A percentile compares a stretch with the other conserved stretches of the same genome.
Conservation (phyloP, 495 filamentous ascomycete species). For the Talaromyces ruber region DNA sequence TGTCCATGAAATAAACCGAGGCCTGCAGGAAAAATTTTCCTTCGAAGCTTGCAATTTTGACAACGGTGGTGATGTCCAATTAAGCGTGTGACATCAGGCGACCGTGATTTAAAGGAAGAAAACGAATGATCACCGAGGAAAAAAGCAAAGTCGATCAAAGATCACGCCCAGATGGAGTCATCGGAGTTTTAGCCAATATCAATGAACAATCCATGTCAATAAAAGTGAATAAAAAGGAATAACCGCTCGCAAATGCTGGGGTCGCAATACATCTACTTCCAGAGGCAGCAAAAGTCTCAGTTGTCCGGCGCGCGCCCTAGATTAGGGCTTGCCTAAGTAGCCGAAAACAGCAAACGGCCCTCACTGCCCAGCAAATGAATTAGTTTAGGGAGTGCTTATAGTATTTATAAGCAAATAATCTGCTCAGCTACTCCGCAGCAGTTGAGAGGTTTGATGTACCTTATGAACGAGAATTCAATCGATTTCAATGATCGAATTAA, state of each 20-base stretch:
- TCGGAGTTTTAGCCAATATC: not conserved
- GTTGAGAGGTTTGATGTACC: not conserved
- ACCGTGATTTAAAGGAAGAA: not conserved
- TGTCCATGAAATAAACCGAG: not conserved
- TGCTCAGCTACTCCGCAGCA: not conserved
- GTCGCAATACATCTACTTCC: not conserved
- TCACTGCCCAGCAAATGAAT: not conserved
- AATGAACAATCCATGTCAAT: not conserved
- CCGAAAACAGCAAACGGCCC: not conserved
- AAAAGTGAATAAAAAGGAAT: not conserved
- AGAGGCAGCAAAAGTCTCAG: not conserved
- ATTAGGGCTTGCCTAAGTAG: not conserved
- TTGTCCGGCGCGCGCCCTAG: not conserved
- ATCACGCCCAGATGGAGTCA: not conserved
- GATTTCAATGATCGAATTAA: not conserved
- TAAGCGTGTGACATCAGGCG: not conserved
- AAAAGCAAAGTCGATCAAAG: not conserved
- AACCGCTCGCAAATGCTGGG: not conserved
- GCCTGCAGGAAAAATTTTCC: not conserved
- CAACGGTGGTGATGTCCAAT: not conserved
- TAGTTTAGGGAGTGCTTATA: not conserved
- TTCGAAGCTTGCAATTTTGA: not conserved
- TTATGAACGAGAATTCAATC: not conserved
- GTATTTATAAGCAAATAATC: not conserved
- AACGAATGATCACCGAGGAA: not conserved